Evolutionary conservation across 176 grass and related monocot species (phyloP).

Genomic region (Olyra latifolia): DNA sequence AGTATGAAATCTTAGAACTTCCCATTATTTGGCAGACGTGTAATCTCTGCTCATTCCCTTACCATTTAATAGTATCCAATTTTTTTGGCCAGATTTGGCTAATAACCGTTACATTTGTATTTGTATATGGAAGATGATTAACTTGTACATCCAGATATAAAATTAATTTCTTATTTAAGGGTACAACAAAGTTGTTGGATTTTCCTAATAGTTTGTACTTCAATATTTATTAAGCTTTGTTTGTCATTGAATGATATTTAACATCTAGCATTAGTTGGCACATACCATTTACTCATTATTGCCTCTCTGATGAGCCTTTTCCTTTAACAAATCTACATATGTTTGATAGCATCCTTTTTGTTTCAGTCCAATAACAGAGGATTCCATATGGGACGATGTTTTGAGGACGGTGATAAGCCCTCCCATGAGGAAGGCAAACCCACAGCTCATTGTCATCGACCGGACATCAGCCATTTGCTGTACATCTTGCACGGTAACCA

Average conservation of each 20-base stretch:
- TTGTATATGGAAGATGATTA: not conserved
- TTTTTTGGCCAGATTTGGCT: not conserved
- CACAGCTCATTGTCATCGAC: constrained; percentile 1
- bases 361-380: constrained; percentile 43
- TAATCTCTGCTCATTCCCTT: not conserved
- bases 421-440: constrained; percentile 10
- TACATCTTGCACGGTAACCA: constrained; percentile 31
- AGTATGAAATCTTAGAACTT: not conserved
- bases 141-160: not conserved
- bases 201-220: not conserved
- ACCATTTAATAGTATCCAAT: not conserved
- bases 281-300: not conserved
- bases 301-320: not conserved
- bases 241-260: not conserved
- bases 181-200: not conserved
- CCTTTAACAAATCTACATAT: not conserved
- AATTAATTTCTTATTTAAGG: not conserved
- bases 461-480: not conserved
- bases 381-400: not conserved
- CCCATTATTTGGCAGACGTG: not conserved
- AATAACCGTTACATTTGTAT: not conserved
- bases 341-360: not conserved
- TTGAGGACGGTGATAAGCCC: not conserved
- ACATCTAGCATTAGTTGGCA: not conserved
- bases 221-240: not conserved